Evolutionary conservation across 23 red algal species (phyloP).

Genomic region (Gracilaria vermiculophylla): DNA sequence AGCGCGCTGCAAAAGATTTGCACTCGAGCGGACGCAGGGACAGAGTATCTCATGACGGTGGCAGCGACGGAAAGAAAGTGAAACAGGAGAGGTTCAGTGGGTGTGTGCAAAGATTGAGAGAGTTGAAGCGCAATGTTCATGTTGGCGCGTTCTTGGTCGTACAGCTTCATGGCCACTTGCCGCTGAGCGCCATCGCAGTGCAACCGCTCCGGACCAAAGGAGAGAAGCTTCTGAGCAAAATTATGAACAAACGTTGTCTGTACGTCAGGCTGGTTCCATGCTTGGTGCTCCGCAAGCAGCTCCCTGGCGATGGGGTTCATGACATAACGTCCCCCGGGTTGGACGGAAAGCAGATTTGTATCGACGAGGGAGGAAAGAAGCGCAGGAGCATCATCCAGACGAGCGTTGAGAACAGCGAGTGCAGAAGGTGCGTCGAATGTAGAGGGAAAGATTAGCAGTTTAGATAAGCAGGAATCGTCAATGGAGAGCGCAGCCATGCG

Average conservation of each 20-base stretch:
- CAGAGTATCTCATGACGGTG: slow-evolving; percentile 74
- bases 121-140: slow-evolving; percentile 39
- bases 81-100: neutral
- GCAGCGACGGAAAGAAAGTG: slow-evolving; percentile 58
- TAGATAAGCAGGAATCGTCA: neutral
- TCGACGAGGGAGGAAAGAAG: neutral
- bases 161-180: slow-evolving; percentile 53
- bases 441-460: slow-evolving; percentile 41
- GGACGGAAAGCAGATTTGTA: neutral
- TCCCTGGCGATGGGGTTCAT: neutral
- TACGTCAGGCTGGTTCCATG: neutral
- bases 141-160: slow-evolving; percentile 67
- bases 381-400: neutral
- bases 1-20: slow-evolving; percentile 5
- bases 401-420: neutral
- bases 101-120: neutral
- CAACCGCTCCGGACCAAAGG: neutral
- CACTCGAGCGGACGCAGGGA: slow-evolving; percentile 24
- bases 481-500: neutral
- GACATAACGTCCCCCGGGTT: neutral
- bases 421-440: slow-evolving; percentile 25
- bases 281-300: neutral
- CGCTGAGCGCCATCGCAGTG: slow-evolving; percentile 31
- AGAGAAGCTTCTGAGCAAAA: slow-evolving; percentile 15
- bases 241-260: slow-evolving; percentile 48